These are phyloP conservation scores for Rubia balearica DNA, from an alignment of 305 asterid genomes.

Conservation along the genomic window DNA sequence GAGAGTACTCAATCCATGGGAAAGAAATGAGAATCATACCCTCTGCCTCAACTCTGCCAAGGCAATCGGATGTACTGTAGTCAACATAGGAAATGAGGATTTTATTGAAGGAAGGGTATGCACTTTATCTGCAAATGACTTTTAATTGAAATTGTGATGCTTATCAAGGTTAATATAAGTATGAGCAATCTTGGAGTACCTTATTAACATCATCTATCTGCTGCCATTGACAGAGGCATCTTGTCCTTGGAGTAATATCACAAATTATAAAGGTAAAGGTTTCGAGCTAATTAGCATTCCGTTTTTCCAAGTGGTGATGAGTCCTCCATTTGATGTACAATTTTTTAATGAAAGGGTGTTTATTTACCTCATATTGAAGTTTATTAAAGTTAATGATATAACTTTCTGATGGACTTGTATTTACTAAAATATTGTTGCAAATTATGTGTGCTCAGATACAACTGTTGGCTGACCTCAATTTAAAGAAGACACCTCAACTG, in stretches of 20 bases:
- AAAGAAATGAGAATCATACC: slow-evolving; percentile 46
- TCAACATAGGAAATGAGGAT: slow-evolving; percentile 43
- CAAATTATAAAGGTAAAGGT: slow-evolving; percentile 40
- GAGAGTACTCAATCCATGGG: slow-evolving; percentile 43
- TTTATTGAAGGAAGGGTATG: slow-evolving; percentile 48
- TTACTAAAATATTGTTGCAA: not conserved
- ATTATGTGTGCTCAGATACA: slow-evolving; percentile 53
- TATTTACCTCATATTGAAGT: not conserved
- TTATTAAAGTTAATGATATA: slow-evolving; percentile 2
- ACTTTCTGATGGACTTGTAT: not conserved
- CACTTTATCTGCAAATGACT: not conserved
- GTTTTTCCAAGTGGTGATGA: slow-evolving; percentile 2
- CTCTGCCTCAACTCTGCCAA: slow-evolving; percentile 48
- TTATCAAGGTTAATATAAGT: slow-evolving; percentile 8
- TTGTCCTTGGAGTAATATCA: slow-evolving; percentile 45
- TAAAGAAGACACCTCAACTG: slow-evolving; percentile 85
- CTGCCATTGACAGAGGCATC: slow-evolving; percentile 37
- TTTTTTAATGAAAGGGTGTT: not conserved
- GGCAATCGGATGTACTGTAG: slow-evolving; percentile 48
- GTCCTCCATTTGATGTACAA: not conserved
- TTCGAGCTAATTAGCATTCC: not conserved
- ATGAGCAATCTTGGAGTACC: not conserved
- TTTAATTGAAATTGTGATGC: not conserved
- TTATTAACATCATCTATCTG: slow-evolving; percentile 12
- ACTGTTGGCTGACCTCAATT: slow-evolving; percentile 83